Base-by-base conservation (phyloP, 176 grass and related monocot genomes). In the Bromus sterilis region DNA sequence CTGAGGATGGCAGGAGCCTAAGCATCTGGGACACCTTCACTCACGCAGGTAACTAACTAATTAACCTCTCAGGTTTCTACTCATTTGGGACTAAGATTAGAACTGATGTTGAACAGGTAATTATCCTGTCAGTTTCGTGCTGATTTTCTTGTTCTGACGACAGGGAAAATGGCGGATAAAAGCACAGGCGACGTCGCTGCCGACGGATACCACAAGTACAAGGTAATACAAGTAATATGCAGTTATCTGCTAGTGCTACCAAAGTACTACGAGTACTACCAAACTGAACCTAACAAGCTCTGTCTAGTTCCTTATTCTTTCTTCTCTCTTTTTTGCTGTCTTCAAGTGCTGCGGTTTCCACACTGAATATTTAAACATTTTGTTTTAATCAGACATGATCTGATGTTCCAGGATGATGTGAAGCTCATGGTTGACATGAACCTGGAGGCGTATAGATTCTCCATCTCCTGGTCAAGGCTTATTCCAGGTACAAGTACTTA, bases 401-500 rank as follows among this genome's bases (percentile, higher is more conserved):
- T 32, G 35, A 60, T 87, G 12, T 59, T 68, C 65, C 82, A 95
- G 93, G 93, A 90, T 78, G 93, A 92, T 86, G 79, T 90, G 25
- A 90, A 90, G 57, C 63, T 95, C 29, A 90, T 90, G 62, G 32
- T 57, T 56, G 85, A 90, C 26, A 82, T 36, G 24, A 84, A 87
- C 41, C 56, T 95, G 30, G 93, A 95, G 71, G 87, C 93, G 7
- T 95, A 95, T 29, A 80, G 85, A 64, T 90, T 95, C 51, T 95
- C 93, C 56, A 95, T 95, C 55, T 87, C 93, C 44, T 95, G 93
- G 93, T 69, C 93, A 56, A 92, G 93, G 82, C 87, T 95, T 59
- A 77, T 95, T 16, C 90, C 93, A 88, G 29, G 89, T 92, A 73
- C 1, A 49, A 28, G 9, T 13, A 1, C 44, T 18, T 78, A 60